These are phyloP conservation scores for Elsinoe batatas DNA, from an alignment of 2,329 filamentous ascomycete genomes.

Conservation along the genomic window DNA sequence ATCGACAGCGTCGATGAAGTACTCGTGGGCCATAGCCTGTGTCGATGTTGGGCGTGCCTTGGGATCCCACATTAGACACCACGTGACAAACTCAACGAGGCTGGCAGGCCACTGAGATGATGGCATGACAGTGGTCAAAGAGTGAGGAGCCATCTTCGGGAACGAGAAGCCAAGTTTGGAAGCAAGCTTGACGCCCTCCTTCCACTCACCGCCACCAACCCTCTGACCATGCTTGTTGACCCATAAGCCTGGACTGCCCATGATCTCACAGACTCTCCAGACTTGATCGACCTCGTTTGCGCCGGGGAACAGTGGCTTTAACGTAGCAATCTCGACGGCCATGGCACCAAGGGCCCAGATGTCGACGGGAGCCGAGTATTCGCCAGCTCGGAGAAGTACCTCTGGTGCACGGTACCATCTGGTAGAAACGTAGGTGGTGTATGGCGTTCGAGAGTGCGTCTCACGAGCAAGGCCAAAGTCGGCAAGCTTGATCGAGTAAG, in stretches of 20 bases:
- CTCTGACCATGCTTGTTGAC: constrained; percentile 80
- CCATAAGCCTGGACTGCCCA: constrained; percentile 98
- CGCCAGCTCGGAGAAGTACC: constrained; percentile 82
- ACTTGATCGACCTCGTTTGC: constrained; percentile 98
- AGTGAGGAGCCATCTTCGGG: constrained; percentile 95
- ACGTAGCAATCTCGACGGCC: constrained; percentile 92
- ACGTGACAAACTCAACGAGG: constrained; percentile 87
- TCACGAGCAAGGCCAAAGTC: constrained; percentile 97
- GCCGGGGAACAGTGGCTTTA: constrained; percentile 94
- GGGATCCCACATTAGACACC: constrained; percentile 98
- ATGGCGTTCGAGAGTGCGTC: constrained; percentile 90
- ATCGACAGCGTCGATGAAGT: constrained; percentile 85
- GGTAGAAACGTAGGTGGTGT: constrained; percentile 97
- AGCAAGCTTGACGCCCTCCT: constrained; percentile 81
- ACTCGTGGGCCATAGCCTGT: constrained; percentile 91
- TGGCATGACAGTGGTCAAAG: constrained; percentile 88
- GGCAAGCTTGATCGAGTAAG: constrained; percentile 95
- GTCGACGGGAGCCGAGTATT: constrained; percentile 95
- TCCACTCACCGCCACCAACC: constrained; percentile 95
- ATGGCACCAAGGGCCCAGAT: constrained; percentile 98
- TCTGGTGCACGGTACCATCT: constrained; percentile 93
- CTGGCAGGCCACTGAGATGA: constrained; percentile 83
- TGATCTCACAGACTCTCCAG: constrained; percentile 97
- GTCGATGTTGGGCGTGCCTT: constrained; percentile 82
- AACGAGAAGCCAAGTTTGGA: constrained; percentile 98